Base-by-base conservation (phyloP, 2,329 filamentous ascomycete genomes). In the Parastagonospora avenae region DNA sequence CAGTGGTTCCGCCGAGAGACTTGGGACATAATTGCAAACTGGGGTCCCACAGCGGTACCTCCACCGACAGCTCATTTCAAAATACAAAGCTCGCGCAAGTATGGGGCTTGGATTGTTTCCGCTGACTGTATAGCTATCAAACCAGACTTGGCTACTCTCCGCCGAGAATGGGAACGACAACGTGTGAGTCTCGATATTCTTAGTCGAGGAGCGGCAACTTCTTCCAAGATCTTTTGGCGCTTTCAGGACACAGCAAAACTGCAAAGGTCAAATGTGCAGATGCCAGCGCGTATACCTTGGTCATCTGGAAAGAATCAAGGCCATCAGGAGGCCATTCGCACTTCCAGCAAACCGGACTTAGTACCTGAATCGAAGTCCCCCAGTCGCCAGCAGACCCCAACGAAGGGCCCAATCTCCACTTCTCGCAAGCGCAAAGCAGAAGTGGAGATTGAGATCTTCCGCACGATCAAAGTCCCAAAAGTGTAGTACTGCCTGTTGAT, bases 1-100 rank as follows among this genome's bases (percentile, higher is more conserved):
- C 64, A 68, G 41, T 74, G 72, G 72, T 74, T 74, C 42, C 67
- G 63, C 8, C 63, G 55, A 19, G 54, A 64, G n/a, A 72, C 66
- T 16, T 74, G 71, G 71, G 46, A 49, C 9, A 47, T 53, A 6
- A 50, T 73, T 12, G 52, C 46, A 14, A 33, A 63, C 40, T 8
- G 53, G 5, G 65, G 70, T 1, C 64, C 64, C 28, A 44, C 46
- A 8, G 62, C 56, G 3, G 55, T 69, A 31, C 40, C 54, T 9
- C 51, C 42, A 6, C 64, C 71, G n/a, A 49, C 42, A 3, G 42
- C 57, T 29, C 59, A 59, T 14, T 64, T 73, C 38, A 72, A 68
- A 32, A 54, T 64, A 1, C 54, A 61, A 15, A 45, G 48, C 16
- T 62, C 60, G 4, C 31, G 42, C 1, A 45, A 53, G 16, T 45